Evolutionary conservation across 2,329 filamentous ascomycete species (phyloP), one percentile per base, ranked within the genome.

Genomic region (Fusarium sp.): DNA sequence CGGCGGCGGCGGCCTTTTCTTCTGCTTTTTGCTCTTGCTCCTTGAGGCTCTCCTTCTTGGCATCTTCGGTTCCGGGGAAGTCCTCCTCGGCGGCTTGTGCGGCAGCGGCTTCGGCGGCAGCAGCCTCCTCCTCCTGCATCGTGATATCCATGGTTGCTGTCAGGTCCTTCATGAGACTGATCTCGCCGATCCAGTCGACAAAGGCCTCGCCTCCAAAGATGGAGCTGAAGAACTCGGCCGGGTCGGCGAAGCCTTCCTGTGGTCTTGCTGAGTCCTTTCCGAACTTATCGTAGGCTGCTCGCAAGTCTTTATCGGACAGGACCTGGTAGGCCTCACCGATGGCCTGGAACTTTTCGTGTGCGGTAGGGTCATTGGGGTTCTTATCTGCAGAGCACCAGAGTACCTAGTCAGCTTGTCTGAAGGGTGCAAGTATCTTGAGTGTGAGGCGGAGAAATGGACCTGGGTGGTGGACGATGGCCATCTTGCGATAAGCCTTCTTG

Each of bases 121-220:
- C 81, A 3, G 79, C 78, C 41, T 85, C 87, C 60, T 89, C 87
- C 66, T 90, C 91, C 52, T 91, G 83, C 88, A 93, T 94, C 17
- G 92, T 93, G 67, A 99, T 98, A 71, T 99, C 95, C 94, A 99
- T 98, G 39, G 93, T 97, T 71, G 93, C 92, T 15, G 94, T 98
- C 50, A 99, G 84, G 72, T 99, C 95, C 80, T 97, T 98, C 91
- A 99, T 97, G 54, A 99, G 86, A 46, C 92, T 95, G 69, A 99
- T 97, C 82, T 99, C 95, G 67, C 95, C 95, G 72, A 99, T 98
- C 83, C 95, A 92, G 80, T 99, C 94, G 59, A 90, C 83, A 72
- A 99, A 99, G 11, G 94, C 93, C 70, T 97, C 94, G 58, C 95
- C 95, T 68, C 95, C 95, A 73, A 99, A 99, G 69, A 99, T 99